Evolutionary conservation across 257 asterid genomes (phyloP).

Genomic region (Penstemon newberryi): DNA sequence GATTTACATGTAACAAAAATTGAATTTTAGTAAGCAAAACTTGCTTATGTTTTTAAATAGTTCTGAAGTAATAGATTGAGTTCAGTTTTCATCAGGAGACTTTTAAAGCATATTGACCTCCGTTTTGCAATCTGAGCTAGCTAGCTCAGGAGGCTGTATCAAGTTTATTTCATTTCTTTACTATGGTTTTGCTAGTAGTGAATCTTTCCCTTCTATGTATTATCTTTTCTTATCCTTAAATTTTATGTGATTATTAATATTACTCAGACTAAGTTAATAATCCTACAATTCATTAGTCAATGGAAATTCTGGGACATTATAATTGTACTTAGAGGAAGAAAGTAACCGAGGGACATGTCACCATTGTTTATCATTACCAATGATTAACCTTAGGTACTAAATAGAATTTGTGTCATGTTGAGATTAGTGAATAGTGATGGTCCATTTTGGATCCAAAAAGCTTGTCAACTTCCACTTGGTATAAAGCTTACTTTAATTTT

Average conservation of each 20-base stretch:
- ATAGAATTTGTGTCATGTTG: conserved; percentile 2
- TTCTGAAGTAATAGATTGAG: not conserved
- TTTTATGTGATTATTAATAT: too few relatives aligned
- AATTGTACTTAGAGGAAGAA: conserved; percentile 24
- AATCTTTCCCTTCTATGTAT: not conserved
- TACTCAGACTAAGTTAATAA: too few relatives aligned
- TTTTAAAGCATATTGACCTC: not conserved
- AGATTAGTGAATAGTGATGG: not conserved
- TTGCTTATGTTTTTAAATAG: conserved; percentile 1
- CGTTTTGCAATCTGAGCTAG: conserved; percentile 1
- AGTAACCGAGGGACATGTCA: not conserved
- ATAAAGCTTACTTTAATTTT: too few relatives aligned
- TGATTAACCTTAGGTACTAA: too few relatives aligned
- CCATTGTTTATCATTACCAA: not conserved
- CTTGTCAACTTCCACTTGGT: too few relatives aligned
- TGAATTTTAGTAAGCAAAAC: conserved; percentile 13
- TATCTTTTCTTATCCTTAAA: not conserved
- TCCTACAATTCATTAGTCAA: too few relatives aligned
- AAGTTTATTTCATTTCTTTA: conserved; percentile 11
- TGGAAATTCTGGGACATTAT: not conserved
- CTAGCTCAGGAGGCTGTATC: not conserved
- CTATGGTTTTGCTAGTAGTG: not conserved
- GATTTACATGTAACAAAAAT: conserved; percentile 10
- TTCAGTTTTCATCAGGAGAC: conserved; percentile 7
- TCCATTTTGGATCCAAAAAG: too few relatives aligned